Evolutionary conservation across 2,329 filamentous ascomycete species (phyloP).

Genomic region (Helicocarpus griseus): DNA sequence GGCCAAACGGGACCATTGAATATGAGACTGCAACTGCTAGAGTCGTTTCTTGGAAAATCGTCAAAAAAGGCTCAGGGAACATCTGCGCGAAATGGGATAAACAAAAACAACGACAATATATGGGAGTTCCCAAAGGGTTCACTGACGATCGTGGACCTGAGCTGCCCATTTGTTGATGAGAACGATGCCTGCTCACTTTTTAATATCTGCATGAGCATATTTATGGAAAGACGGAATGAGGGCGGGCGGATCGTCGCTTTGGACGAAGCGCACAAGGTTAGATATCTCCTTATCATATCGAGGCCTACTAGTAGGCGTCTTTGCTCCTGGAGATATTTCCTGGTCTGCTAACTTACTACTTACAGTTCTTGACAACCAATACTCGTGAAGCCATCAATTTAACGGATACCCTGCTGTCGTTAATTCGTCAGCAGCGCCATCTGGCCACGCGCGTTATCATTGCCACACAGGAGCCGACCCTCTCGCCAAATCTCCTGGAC

Average conservation of each 20-base stretch:
- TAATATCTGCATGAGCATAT: slow-evolving; percentile 59
- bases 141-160: slow-evolving; percentile 62
- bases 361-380: slow-evolving; percentile 48
- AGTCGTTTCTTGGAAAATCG: slow-evolving; percentile 49
- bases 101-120: background rate
- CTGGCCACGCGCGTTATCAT: slow-evolving; percentile 57
- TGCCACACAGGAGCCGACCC: slow-evolving; percentile 67
- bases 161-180: slow-evolving; percentile 59
- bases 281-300: slow-evolving; percentile 3
- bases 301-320: background rate
- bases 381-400: slow-evolving; percentile 47
- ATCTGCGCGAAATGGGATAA: slow-evolving; percentile 7
- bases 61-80: background rate
- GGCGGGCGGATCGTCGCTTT: slow-evolving; percentile 56
- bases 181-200: slow-evolving; percentile 63
- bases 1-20: slow-evolving; percentile 47
- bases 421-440: slow-evolving; percentile 63
- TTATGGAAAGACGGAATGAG: slow-evolving; percentile 45
- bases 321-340: background rate
- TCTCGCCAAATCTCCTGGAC: slow-evolving; percentile 59
- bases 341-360: background rate
- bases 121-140: slow-evolving; percentile 33
- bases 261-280: slow-evolving; percentile 67
- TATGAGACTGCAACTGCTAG: slow-evolving; percentile 52
- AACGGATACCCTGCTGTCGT: slow-evolving; percentile 52